Percentiles rank a stretch among this genome's conserved stretches.
Evolutionary conservation across 371 early-diverging fungal species (phyloP).

Genomic region (Apophysomyces sp.): DNA sequence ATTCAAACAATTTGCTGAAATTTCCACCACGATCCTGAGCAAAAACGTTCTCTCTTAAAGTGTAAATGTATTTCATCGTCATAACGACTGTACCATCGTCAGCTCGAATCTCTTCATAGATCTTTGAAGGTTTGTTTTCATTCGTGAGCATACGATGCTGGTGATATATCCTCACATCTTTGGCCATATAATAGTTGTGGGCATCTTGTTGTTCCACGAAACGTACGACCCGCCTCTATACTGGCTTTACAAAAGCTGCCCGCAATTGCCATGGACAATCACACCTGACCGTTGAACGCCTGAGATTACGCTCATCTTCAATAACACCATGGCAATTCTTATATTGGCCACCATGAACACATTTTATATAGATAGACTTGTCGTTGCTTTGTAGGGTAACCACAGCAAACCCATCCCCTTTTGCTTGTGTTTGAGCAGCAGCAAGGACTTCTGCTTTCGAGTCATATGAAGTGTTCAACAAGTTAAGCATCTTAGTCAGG

Average conservation of each 20-base stretch:
- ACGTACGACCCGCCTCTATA: neutral
- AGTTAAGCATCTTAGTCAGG: no score
- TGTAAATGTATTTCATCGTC: neutral
- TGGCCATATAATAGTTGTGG: neutral
- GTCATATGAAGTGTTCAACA: no score
- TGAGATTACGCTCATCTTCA: neutral
- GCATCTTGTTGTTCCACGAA: neutral
- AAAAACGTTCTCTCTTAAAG: neutral
- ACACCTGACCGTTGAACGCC: neutral
- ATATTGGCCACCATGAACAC: neutral
- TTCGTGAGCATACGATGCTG: neutral
- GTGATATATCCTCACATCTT: neutral
- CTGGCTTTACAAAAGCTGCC: neutral
- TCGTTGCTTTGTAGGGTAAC: neutral
- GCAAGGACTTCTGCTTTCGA: no score
- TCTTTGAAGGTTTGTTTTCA: neutral
- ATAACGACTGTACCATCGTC: neutral
- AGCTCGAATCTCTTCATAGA: neutral
- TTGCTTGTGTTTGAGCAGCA: no score
- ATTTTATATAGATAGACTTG: neutral
- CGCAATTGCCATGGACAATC: neutral
- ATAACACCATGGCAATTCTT: neutral
- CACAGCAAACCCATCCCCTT: neutral
- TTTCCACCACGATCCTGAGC: no score
- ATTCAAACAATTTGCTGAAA: neutral